A percentile compares a stretch with the other conserved stretches of the same genome.
phyloP scores from a whole-genome alignment of 306 rosid species.

The Hippophae tibetana region DNA sequence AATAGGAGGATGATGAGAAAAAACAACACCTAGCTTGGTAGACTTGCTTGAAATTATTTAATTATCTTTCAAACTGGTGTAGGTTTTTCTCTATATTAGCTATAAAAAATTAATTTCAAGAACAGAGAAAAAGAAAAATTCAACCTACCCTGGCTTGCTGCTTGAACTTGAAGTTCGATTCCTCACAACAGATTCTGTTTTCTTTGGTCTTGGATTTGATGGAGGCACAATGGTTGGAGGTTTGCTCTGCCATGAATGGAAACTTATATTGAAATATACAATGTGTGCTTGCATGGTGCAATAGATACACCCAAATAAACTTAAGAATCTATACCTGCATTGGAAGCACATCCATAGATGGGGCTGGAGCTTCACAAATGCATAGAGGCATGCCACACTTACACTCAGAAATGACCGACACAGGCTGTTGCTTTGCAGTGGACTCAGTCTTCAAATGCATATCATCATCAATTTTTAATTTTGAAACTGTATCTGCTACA shows the following conservation, averaged over 20 bases:
- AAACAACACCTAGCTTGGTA: too few relatives aligned
- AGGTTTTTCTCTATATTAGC: too few relatives aligned
- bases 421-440: constrained; percentile 32
- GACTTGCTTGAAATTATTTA: too few relatives aligned
- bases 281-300: constrained; percentile 8
- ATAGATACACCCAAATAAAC: constrained; percentile 2
- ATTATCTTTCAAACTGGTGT: too few relatives aligned
- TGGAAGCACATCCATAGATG: constrained; percentile 37
- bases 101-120: too few relatives aligned
- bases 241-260: constrained; percentile 39
- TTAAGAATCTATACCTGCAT: constrained; percentile 38
- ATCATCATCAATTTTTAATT: constrained; percentile 42
- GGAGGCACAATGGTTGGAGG: constrained; percentile 35
- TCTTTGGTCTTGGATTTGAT: constrained; percentile 65
- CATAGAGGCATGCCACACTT: constrained; percentile 99
- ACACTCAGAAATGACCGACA: constrained; percentile 41
- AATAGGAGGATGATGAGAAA: too few relatives aligned
- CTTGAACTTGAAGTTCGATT: constrained; percentile 61
- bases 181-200: constrained; percentile 43
- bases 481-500: constrained; percentile 51
- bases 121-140: not conserved
- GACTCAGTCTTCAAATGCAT: constrained; percentile 30
- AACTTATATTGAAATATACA: constrained; percentile 6
- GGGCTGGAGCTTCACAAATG: constrained; percentile 75
- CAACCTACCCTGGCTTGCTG: constrained; percentile 69